These are phyloP conservation scores for Candida succiphila DNA, from an alignment of 805 yeast species.

Conservation along the genomic window DNA sequence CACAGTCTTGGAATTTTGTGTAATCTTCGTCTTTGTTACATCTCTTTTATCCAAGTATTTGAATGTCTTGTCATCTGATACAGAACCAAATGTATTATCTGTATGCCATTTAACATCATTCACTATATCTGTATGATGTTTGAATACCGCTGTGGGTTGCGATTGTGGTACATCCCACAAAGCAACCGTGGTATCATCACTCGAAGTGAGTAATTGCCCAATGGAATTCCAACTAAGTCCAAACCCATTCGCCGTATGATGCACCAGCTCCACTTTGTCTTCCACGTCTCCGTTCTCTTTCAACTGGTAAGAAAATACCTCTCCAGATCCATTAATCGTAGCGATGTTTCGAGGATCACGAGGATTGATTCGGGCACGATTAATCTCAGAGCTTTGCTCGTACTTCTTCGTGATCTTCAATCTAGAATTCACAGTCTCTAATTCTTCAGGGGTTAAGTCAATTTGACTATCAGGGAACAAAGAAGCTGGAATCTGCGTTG, in stretches of 20 bases:
- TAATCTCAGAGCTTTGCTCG: constrained; percentile 54
- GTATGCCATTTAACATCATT: constrained; percentile 72
- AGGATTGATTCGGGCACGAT: constrained; percentile 65
- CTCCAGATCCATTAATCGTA: constrained; percentile 62
- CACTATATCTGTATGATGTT: constrained; percentile 46
- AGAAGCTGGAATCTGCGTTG: constrained; percentile 47
- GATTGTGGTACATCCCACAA: constrained; percentile 39
- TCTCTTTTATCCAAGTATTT: constrained; percentile 45
- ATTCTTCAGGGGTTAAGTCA: constrained; percentile 15
- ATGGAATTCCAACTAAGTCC: constrained; percentile 59
- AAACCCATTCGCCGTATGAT: constrained; percentile 62
- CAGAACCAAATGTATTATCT: constrained; percentile 51
- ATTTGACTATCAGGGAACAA: constrained; percentile 15
- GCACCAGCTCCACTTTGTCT: constrained; percentile 26
- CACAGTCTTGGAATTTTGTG: constrained; percentile 21
- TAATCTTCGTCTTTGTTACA: constrained; percentile 12
- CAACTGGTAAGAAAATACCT: constrained; percentile 41
- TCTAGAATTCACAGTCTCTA: constrained; percentile 35
- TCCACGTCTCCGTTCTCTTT: constrained; percentile 10
- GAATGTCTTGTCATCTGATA: constrained; percentile 58
- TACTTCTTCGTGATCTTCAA: constrained; percentile 53
- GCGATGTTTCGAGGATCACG: constrained; percentile 45
- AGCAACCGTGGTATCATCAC: constrained; percentile 60
- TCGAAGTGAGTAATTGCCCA: constrained; percentile 46
- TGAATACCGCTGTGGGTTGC: constrained; percentile 22